Conservation (phyloP, 371 early-diverging fungal genomes). For the Apophysomyces ossiformis region DNA sequence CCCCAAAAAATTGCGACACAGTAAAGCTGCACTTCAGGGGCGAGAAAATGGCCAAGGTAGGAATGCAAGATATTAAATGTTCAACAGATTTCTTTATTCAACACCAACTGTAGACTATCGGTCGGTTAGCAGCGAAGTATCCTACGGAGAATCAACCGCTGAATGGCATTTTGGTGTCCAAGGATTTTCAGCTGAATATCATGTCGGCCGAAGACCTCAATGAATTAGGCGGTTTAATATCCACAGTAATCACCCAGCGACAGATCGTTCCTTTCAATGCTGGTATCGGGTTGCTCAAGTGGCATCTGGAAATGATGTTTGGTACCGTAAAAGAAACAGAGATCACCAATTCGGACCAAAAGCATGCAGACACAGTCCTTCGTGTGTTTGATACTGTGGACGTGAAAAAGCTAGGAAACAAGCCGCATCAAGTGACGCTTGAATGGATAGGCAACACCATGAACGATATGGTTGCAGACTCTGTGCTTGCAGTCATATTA, state of each 20-base stretch:
- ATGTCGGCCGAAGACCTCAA: constrained; percentile 79
- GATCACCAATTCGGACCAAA: constrained; percentile 21
- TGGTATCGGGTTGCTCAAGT: constrained; percentile 79
- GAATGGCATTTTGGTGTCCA: constrained; percentile 85
- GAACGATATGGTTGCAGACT: constrained; percentile 97
- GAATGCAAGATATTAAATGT: not conserved
- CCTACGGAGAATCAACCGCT: constrained; percentile 71
- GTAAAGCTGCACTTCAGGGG: constrained; percentile 94
- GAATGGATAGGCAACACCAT: constrained; percentile 94
- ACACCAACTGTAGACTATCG: constrained; percentile 68
- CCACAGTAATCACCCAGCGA: constrained; percentile 80
- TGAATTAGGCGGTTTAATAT: constrained; percentile 80
- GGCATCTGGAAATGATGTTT: constrained; percentile 94
- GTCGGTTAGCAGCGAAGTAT: constrained; percentile 74
- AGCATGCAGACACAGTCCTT: constrained; percentile 39
- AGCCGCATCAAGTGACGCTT: constrained; percentile 65
- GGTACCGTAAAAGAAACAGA: constrained; percentile 62
- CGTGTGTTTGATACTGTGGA: constrained; percentile 82
- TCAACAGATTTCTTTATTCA: not conserved
- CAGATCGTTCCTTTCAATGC: constrained; percentile 80
- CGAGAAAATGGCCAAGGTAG: constrained; percentile 91
- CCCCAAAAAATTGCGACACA: constrained; percentile 95
- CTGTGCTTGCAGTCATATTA: constrained; percentile 85
- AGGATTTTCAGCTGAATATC: constrained; percentile 89
- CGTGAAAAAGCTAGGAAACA: constrained; percentile 59